phyloP scores from a whole-genome alignment of 1,284 basidiomycete species.

The Boletus putidus region DNA sequence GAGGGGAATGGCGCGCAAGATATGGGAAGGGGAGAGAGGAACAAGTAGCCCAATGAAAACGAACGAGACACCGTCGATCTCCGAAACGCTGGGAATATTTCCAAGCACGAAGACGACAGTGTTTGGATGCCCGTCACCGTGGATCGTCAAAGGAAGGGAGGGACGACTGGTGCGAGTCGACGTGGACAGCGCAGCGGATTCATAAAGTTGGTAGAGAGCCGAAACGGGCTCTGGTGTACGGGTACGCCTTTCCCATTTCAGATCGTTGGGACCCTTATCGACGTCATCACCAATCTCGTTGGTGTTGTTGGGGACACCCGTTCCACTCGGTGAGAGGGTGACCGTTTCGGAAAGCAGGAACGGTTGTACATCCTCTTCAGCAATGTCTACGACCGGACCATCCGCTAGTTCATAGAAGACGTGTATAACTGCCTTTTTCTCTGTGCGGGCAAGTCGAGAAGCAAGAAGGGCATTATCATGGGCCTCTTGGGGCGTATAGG shows the following conservation, averaged over 20 bases:
- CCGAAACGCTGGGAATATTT: conserved; percentile 44
- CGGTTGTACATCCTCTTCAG: conserved; percentile 56
- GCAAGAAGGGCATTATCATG: conserved; percentile 76
- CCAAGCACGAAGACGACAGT: conserved; percentile 77
- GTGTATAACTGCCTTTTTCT: conserved; percentile 73
- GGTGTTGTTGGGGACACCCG: conserved; percentile 37
- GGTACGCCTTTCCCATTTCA: conserved; percentile 21
- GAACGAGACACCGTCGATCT: conserved; percentile 62
- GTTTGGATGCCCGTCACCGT: conserved; percentile 54
- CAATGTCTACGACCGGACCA: conserved; percentile 50
- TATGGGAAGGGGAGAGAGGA: conserved; percentile 67
- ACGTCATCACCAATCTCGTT: conserved; percentile 18
- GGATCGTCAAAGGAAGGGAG: conserved; percentile 50
- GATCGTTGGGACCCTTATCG: background rate
- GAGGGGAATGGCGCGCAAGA: conserved; percentile 65
- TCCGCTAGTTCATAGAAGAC: conserved; percentile 58
- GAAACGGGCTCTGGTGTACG: conserved; percentile 8
- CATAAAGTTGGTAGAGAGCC: conserved; percentile 56
- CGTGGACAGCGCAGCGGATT: conserved; percentile 63
- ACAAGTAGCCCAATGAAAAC: conserved; percentile 72
- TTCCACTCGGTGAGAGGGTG: conserved; percentile 8
- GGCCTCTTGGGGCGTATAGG: conserved; percentile 62
- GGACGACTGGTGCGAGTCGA: conserved; percentile 62
- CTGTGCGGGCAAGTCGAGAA: conserved; percentile 59
- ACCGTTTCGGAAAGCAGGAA: conserved; percentile 55